These are phyloP conservation scores for Vitis rotundifolia DNA, from an alignment of 164 flowering plant species.

Conservation along the genomic window DNA sequence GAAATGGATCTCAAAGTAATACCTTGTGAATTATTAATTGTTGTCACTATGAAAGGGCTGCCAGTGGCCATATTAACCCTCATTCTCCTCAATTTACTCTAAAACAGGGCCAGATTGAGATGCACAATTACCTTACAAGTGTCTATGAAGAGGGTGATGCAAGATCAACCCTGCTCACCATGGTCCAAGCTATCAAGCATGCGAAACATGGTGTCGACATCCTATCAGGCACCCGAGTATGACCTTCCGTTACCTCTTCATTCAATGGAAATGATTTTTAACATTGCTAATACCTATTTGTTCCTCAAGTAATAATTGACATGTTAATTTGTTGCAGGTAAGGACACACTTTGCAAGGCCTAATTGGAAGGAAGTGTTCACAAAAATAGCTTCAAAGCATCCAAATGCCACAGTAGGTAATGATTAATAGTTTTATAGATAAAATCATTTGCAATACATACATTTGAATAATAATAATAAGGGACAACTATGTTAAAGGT, in stretches of 20 bases:
- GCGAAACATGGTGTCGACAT: conserved; percentile 97
- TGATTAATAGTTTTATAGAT: background rate
- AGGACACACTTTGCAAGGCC: conserved; percentile 98
- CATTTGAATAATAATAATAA: fast-evolving
- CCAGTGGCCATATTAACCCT: background rate
- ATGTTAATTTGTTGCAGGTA: conserved; percentile 53
- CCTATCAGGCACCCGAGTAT: conserved; percentile 88
- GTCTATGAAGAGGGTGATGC: conserved; percentile 99
- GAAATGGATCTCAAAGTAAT: conserved; percentile 84
- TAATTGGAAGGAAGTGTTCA: conserved; percentile 88
- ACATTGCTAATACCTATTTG: too few relatives aligned
- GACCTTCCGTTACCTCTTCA: conserved; percentile 7
- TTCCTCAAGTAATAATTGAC: background rate
- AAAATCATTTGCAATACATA: too few relatives aligned
- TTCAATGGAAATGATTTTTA: background rate
- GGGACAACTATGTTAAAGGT: too few relatives aligned
- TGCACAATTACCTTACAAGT: conserved; percentile 95
- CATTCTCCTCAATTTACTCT: background rate
- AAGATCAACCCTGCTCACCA: conserved; percentile 85
- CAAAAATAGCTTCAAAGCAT: conserved; percentile 74
- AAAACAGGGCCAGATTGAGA: conserved; percentile 81
- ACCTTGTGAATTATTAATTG: too few relatives aligned
- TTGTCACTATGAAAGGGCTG: too few relatives aligned
- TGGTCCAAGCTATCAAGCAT: conserved; percentile 97
- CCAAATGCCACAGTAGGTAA: conserved; percentile 87